Evolutionary conservation across 176 grass and related monocot species (phyloP), one percentile per base, ranked within the genome.

Genomic region (Pharus latifolius): DNA sequence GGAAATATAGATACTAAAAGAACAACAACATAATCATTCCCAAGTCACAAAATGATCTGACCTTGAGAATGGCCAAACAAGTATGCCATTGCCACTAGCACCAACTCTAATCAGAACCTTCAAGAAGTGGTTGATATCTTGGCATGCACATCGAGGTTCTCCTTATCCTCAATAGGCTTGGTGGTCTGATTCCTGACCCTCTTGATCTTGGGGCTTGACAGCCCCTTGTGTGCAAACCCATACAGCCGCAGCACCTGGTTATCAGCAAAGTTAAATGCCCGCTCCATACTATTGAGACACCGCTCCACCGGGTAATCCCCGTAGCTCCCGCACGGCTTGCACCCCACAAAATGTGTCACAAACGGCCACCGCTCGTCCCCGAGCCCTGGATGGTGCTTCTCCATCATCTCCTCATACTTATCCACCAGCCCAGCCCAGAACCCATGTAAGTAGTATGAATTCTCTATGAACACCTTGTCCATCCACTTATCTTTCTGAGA

Each of bases 391-490:
- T 97, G 86, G 56, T 97, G 78, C 50, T 92, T 92, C 72, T 92
- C 80, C 86, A 97, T 90, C 88, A 92, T 92, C 55, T 97, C 93
- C 67, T 97, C 93, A 14, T 97, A 97, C 65, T 87, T 90, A 56
- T 97, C 89, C 6, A 97, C 93, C 17, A 97, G 65, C 6, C 89
- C 93, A 43, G 72, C 74, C 93, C 93, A 97, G 75, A 90, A 97
- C 7, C 93, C 93, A n/a, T 97, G 93, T n/a, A 97, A 37, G 62
- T 92, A 96, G 76, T 89, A 96, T 0, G 85, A 88, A 76, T 91
- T 96, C 77, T 96, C 92, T 28, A 96, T 79, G 64, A 84, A 96
- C 17, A 96, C 80, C 71, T 92, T 89, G 53, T 87, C 80, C 47
- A 89, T 64, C 92, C 88, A 96, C 81, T 78, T 86, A 2, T 92